Conservation (phyloP, 495 filamentous ascomycete genomes). For the Neurospora tetrasperma region DNA sequence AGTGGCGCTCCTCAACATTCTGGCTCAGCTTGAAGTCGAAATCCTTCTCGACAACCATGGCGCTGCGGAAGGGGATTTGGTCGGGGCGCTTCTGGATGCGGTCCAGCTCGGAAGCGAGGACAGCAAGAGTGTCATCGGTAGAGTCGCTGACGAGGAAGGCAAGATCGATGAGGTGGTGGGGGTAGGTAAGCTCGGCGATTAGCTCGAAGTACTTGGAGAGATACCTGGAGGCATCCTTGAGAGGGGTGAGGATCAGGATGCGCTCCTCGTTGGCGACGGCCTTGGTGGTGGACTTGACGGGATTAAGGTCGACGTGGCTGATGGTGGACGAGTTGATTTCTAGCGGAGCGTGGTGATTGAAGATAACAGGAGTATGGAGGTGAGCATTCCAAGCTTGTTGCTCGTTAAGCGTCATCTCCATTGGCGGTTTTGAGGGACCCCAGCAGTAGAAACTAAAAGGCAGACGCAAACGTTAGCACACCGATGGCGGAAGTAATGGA, state of each 20-base stretch:
- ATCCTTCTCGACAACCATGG: slow-evolving; percentile 76
- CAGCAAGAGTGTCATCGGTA: slow-evolving; percentile 77
- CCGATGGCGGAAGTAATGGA: background rate
- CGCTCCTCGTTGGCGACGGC: slow-evolving; percentile 73
- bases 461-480: slow-evolving; percentile 5
- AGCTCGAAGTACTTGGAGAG: slow-evolving; percentile 89
- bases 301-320: slow-evolving; percentile 70
- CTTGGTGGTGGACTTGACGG: slow-evolving; percentile 67
- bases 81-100: slow-evolving; percentile 78
- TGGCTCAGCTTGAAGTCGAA: slow-evolving; percentile 65
- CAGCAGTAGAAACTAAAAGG: slow-evolving; percentile 83
- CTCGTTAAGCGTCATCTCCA: slow-evolving; percentile 87
- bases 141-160: slow-evolving; percentile 90
- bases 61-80: slow-evolving; percentile 71
- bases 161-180: slow-evolving; percentile 89
- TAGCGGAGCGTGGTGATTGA: slow-evolving; percentile 86
- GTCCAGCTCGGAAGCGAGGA: slow-evolving; percentile 69
- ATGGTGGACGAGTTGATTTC: slow-evolving; percentile 76
- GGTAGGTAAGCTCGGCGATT: slow-evolving; percentile 80
- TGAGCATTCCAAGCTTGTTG: slow-evolving; percentile 82
- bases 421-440: slow-evolving; percentile 83
- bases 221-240: slow-evolving; percentile 77
- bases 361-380: slow-evolving; percentile 82
- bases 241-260: slow-evolving; percentile 87
- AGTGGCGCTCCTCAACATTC: slow-evolving; percentile 71